Evolutionary conservation across 2,329 filamentous ascomycete genomes (phyloP).

Genomic region (Dendrostoma leiphaemia): DNA sequence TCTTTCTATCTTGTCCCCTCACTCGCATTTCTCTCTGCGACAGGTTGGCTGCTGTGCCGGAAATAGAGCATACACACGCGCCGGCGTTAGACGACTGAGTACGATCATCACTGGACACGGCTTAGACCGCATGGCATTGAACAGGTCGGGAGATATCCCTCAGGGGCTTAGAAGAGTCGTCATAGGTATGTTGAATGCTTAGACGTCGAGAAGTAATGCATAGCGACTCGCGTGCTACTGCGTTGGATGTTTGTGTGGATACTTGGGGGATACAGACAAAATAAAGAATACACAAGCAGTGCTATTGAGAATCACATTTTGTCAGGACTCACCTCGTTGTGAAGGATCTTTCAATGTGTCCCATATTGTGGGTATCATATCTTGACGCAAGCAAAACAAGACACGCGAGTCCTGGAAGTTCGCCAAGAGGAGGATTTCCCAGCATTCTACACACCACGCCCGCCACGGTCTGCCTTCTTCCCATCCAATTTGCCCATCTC

Average conservation of each 20-base stretch:
- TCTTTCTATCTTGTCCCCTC: constrained; percentile 4
- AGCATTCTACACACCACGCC: too few relatives aligned
- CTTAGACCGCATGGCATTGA: neutral
- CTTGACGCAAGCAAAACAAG: too few relatives aligned
- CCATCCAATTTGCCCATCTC: constrained; percentile 39
- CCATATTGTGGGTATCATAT: too few relatives aligned
- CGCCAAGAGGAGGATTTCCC: too few relatives aligned
- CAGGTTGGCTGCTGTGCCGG: too few relatives aligned
- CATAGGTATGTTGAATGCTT: too few relatives aligned
- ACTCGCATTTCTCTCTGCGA: neutral
- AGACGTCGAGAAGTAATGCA: neutral
- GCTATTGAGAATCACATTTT: neutral
- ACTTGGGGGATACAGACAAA: neutral
- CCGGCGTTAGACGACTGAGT: neutral
- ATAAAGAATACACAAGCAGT: neutral
- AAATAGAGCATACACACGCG: too few relatives aligned
- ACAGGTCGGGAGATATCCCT: too few relatives aligned
- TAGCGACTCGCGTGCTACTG: neutral
- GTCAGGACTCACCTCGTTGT: too few relatives aligned
- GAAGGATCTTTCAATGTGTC: too few relatives aligned
- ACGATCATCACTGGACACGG: neutral
- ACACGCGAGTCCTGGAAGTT: too few relatives aligned
- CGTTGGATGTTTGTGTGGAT: neutral
- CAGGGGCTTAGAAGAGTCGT: neutral
- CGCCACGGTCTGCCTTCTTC: too few relatives aligned